Evolutionary conservation across 352 stramenopile genomes (phyloP), one percentile per base, ranked within the genome.

Genomic region (Globisporangium rhizosaccharum): DNA sequence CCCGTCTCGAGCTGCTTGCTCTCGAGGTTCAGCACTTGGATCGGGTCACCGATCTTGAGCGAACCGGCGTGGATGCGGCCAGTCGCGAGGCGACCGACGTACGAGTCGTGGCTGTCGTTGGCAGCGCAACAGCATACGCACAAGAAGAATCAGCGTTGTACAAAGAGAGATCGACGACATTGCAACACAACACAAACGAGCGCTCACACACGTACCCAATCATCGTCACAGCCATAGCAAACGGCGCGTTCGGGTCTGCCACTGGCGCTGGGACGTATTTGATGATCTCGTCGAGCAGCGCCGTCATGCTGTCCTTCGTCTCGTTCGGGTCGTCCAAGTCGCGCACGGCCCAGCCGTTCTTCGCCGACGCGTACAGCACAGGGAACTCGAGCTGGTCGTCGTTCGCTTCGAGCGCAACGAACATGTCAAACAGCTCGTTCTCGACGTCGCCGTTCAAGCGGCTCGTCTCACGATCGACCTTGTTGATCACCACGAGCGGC

Each of bases 401-500:
- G 49, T 85, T 78, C 5, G 96, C 96, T 58, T 94, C 86, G 49
- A 99, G 80, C 5, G 84, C 81, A 41, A 98, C 93, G 69, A 99
- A 99, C 62, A 99, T 92, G 68, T 99, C 96, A 68, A 99, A 97
- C 12, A 99, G 73, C 66, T 99, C 90, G 65, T 97, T 96, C 79
- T 99, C 96, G 36, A 98, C 97, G 54, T 98, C 93, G 23, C 85
- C 85, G 57, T 97, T 96, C 33, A 88, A 72, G 20, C 94, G 80
- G 26, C 85, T 92, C 33, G 96, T 97, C 33, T 91, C 70, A 26
- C 96, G 85, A 72, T 99, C 97, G 37, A 98, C 93, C 82, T 99
- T 99, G 83, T 99, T 99, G 54, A 99, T 83, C 20, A 99, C 94
- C 20, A 99, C 95, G 11, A 99, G 74, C 17, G 95, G 94, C 68